phyloP scores from a whole-genome alignment of 2,329 filamentous ascomycete species.

The Juglanconis oblonga region DNA sequence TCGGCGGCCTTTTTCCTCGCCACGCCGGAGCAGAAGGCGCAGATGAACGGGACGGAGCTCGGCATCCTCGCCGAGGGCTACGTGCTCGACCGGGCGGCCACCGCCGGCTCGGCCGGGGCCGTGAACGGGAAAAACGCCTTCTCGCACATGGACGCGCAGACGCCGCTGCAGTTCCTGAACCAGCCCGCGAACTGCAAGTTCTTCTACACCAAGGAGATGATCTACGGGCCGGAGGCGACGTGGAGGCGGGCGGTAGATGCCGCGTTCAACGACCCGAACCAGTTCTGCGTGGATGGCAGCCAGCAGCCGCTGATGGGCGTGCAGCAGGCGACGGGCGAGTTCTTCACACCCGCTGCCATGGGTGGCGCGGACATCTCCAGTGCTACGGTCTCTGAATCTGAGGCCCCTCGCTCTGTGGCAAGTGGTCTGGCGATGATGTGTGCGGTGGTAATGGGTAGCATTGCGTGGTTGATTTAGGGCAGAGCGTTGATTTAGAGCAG shows the following conservation, averaged over 20 bases:
- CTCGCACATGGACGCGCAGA: conserved; percentile 27
- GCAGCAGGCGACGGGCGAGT: conserved; percentile 4
- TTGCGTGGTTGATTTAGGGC: conserved; percentile 1
- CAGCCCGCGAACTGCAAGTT: conserved; percentile 45
- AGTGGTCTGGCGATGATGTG: background rate
- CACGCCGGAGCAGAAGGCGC: conserved; percentile 17
- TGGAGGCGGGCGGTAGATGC: conserved; percentile 39
- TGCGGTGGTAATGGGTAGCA: conserved; percentile 7
- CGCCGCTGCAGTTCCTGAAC: conserved; percentile 44
- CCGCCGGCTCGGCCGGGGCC: conserved; percentile 23
- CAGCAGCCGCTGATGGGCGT: conserved; percentile 21
- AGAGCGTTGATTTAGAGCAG: no score
- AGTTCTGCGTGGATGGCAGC: conserved; percentile 32
- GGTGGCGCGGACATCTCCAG: background rate
- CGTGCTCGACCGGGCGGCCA: conserved; percentile 27
- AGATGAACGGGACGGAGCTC: conserved; percentile 25
- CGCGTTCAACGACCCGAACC: conserved; percentile 30
- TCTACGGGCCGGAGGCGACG: conserved; percentile 34
- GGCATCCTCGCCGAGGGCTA: conserved; percentile 31
- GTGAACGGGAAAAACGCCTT: conserved; percentile 37
- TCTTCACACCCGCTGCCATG: background rate
- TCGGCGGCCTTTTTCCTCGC: conserved; percentile 24
- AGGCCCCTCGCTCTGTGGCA: background rate
- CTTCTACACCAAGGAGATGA: conserved; percentile 43
- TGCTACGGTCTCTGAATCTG: background rate